Evolutionary conservation across 2,329 filamentous ascomycete species (phyloP).

Genomic region (Trichoderma endophyticum): DNA sequence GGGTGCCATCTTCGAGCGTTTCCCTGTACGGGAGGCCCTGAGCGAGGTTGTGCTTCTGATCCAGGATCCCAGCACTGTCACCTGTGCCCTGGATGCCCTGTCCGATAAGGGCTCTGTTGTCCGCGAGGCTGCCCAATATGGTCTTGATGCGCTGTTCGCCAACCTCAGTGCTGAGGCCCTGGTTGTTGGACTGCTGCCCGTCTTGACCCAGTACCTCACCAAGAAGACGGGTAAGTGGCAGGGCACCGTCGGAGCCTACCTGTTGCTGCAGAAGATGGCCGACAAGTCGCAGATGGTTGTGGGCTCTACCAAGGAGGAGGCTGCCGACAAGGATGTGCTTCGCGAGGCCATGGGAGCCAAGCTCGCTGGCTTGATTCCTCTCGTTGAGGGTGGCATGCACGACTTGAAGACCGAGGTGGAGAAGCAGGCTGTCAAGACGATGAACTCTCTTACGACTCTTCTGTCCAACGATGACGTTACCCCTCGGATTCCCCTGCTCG

Average conservation of each 20-base stretch:
- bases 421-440: slow-evolving; percentile 88
- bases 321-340: slow-evolving; percentile 82
- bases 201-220: slow-evolving; percentile 69
- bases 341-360: slow-evolving; percentile 87
- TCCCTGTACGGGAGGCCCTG: slow-evolving; percentile 71
- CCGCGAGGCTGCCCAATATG: slow-evolving; percentile 89
- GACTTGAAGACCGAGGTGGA: slow-evolving; percentile 86
- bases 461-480: slow-evolving; percentile 96
- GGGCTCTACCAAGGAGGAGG: slow-evolving; percentile 75
- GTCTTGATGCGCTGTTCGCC: slow-evolving; percentile 81
- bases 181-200: slow-evolving; percentile 76
- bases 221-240: slow-evolving; percentile 96
- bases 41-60: slow-evolving; percentile 79
- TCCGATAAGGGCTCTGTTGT: slow-evolving; percentile 88
- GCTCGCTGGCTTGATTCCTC: slow-evolving; percentile 81
- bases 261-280: slow-evolving; percentile 87
- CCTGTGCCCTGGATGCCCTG: slow-evolving; percentile 75
- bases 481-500: slow-evolving; percentile 83
- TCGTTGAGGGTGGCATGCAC: slow-evolving; percentile 92
- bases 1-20: slow-evolving; percentile 87
- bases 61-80: slow-evolving; percentile 72
- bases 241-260: slow-evolving; percentile 82
- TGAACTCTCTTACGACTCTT: slow-evolving; percentile 84
- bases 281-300: slow-evolving; percentile 87
- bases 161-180: slow-evolving; percentile 78